Evolutionary conservation across 148 eudicot species (phyloP).

Genomic region (Cornus suecica): DNA sequence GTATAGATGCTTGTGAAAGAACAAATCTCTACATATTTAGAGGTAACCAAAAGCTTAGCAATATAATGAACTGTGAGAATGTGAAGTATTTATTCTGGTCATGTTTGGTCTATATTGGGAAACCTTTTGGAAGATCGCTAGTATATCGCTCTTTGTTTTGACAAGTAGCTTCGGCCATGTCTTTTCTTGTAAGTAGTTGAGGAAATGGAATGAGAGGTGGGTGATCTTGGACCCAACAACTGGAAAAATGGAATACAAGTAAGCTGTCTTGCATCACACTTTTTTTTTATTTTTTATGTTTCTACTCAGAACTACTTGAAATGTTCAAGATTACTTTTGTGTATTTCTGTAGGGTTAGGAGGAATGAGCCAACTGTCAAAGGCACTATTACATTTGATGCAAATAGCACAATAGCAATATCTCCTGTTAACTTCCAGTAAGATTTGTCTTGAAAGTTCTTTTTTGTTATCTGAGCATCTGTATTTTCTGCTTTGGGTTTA

Average conservation of each 20-base stretch:
- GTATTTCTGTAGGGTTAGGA: slow-evolving; percentile 53
- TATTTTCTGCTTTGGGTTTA: background rate
- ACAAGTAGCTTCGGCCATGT: background rate
- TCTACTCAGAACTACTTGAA: background rate
- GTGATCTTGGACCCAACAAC: slow-evolving; percentile 95
- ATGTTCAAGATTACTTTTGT: background rate
- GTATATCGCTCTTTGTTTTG: slow-evolving; percentile 1
- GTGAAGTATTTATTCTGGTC: background rate
- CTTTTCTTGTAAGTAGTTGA: slow-evolving; percentile 42
- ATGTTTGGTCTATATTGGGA: background rate
- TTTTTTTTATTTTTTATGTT: slow-evolving; percentile 1
- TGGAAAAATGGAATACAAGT: slow-evolving; percentile 99
- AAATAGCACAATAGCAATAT: slow-evolving; percentile 79
- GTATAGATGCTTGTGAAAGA: background rate
- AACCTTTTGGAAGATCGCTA: background rate
- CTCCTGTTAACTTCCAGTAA: slow-evolving; percentile 98
- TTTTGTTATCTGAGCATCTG: background rate
- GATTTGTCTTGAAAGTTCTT: slow-evolving; percentile 20
- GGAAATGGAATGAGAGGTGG: slow-evolving; percentile 99
- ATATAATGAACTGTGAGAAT: background rate
- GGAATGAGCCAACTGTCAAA: slow-evolving; percentile 90
- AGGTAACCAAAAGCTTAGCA: background rate
- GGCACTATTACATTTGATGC: slow-evolving; percentile 86
- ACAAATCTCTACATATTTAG: background rate
- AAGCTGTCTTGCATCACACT: slow-evolving; percentile 13